Percentiles rank a stretch among this genome's conserved stretches.
These are phyloP conservation scores for Alternaria alternata DNA, from an alignment of 2,329 filamentous ascomycete species.

Conservation along the genomic window DNA sequence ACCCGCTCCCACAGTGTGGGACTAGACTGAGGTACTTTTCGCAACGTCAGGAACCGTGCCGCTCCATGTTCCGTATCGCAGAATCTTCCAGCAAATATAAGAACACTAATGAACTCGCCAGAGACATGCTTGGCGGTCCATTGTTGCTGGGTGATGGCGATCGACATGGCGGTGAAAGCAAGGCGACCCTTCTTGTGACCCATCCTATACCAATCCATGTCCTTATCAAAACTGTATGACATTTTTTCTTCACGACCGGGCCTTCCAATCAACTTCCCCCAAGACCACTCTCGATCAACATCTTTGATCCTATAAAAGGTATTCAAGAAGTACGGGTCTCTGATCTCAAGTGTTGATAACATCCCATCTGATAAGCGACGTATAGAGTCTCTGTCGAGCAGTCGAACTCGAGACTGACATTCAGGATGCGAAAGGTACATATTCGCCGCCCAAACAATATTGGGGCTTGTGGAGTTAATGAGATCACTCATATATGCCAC, in stretches of 20 bases:
- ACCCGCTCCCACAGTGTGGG: conserved; percentile 18
- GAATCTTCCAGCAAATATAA: conserved; percentile 18
- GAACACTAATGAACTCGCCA: conserved; percentile 18
- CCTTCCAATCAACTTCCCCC: conserved; percentile 8
- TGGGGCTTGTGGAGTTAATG: conserved; percentile 5
- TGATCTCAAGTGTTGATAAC: not conserved
- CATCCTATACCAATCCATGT: conserved; percentile 16
- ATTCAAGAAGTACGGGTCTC: conserved; percentile 7
- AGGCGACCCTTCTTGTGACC: conserved; percentile 4
- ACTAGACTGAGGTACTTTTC: not conserved
- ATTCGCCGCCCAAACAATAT: conserved; percentile 20
- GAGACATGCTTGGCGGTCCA: conserved; percentile 15
- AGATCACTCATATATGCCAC: conserved; percentile 17
- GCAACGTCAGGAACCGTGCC: conserved; percentile 18
- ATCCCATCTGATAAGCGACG: not conserved
- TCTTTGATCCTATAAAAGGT: conserved; percentile 1
- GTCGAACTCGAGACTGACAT: not conserved
- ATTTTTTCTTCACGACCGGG: conserved; percentile 6
- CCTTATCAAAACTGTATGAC: not conserved
- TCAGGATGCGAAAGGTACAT: conserved; percentile 9
- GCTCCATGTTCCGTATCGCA: conserved; percentile 11
- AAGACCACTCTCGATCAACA: conserved; percentile 9
- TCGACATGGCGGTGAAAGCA: conserved; percentile 17
- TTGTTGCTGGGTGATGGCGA: conserved; percentile 6
- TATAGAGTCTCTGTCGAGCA: conserved; percentile 4